A percentile compares a stretch with the other conserved stretches of the same genome.
phyloP scores from a whole-genome alignment of 345 rosid genomes.

The Camelina neglecta region DNA sequence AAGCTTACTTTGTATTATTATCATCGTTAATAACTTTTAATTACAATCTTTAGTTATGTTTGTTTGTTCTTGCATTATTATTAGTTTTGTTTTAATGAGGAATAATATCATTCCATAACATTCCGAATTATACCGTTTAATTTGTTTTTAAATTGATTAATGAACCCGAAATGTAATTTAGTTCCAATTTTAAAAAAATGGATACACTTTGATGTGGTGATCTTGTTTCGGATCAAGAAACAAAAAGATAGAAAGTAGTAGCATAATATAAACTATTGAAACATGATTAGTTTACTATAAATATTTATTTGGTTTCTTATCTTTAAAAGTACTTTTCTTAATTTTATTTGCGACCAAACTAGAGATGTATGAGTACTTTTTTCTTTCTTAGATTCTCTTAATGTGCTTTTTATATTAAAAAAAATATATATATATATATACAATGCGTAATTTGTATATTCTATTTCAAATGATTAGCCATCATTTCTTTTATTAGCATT shows the following conservation, averaged over 20 bases:
- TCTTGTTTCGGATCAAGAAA: slow-evolving; percentile 35
- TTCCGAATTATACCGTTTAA: background rate
- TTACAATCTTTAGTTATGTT: slow-evolving; percentile 22
- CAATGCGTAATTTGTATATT: background rate
- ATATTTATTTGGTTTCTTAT: slow-evolving; percentile 22
- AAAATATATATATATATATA: background rate
- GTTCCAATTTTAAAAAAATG: background rate
- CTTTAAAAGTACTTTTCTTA: background rate
- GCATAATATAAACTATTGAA: background rate
- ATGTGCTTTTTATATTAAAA: background rate
- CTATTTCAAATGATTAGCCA: slow-evolving; percentile 23
- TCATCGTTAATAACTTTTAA: slow-evolving; percentile 30
- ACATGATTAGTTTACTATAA: slow-evolving; percentile 14
- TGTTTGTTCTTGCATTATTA: slow-evolving; percentile 18
- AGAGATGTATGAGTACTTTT: slow-evolving; percentile 11
- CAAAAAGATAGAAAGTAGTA: slow-evolving; percentile 12
- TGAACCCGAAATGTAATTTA: slow-evolving; percentile 9
- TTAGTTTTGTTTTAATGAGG: slow-evolving; percentile 18
- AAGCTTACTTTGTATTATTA: slow-evolving; percentile 41
- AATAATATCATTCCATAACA: slow-evolving; percentile 12
- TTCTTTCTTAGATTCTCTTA: slow-evolving; percentile 9
- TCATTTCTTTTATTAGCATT: background rate
- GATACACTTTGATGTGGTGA: background rate
- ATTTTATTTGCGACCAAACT: slow-evolving; percentile 18
- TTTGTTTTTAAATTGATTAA: background rate